Percentiles rank a stretch among this genome's conserved stretches.
Evolutionary conservation across 2,329 filamentous ascomycete genomes (phyloP).

Genomic region (Verticillium nubilum): DNA sequence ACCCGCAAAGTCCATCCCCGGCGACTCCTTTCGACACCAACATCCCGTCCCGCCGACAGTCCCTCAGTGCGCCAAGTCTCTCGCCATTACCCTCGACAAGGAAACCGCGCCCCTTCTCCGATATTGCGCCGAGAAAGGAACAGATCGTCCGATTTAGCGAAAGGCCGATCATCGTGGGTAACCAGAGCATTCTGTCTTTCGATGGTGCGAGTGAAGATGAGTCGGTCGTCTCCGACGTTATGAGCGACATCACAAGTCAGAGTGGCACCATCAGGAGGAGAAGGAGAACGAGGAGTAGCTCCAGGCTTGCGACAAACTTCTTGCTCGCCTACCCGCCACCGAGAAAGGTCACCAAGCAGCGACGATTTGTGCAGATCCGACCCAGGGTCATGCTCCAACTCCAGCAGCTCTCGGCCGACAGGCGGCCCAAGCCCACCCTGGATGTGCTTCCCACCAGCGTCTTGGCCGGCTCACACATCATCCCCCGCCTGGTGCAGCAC

Average conservation of each 20-base stretch:
- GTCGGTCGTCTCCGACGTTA: slow-evolving; percentile 31
- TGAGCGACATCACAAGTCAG: slow-evolving; percentile 32
- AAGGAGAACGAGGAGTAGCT: slow-evolving; percentile 14
- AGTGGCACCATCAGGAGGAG: slow-evolving; percentile 26
- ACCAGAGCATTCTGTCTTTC: slow-evolving; percentile 1
- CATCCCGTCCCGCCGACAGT: slow-evolving; percentile 23
- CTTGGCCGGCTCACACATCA: slow-evolving; percentile 48
- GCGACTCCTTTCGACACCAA: slow-evolving; percentile 25
- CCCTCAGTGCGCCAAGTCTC: slow-evolving; percentile 4
- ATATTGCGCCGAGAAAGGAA: slow-evolving; percentile 31
- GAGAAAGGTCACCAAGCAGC: slow-evolving; percentile 52
- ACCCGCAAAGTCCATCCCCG: slow-evolving; percentile 4
- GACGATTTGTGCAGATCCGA: slow-evolving; percentile 60
- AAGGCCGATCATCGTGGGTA: slow-evolving; percentile 22
- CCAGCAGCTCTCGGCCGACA: slow-evolving; percentile 56
- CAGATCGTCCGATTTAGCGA: slow-evolving; percentile 43
- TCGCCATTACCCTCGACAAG: not conserved
- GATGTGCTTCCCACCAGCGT: slow-evolving; percentile 69
- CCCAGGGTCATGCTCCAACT: slow-evolving; percentile 67
- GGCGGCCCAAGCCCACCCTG: slow-evolving; percentile 60
- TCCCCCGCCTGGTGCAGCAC: slow-evolving; percentile 52
- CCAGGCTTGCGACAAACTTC: slow-evolving; percentile 56
- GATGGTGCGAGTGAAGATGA: slow-evolving; percentile 44
- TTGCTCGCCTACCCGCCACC: slow-evolving; percentile 64
- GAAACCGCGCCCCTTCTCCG: slow-evolving; percentile 26